A percentile compares a stretch with the other conserved stretches of the same genome.
phyloP scores from a whole-genome alignment of 148 eudicot genomes.

The Simmondsia chinensis region DNA sequence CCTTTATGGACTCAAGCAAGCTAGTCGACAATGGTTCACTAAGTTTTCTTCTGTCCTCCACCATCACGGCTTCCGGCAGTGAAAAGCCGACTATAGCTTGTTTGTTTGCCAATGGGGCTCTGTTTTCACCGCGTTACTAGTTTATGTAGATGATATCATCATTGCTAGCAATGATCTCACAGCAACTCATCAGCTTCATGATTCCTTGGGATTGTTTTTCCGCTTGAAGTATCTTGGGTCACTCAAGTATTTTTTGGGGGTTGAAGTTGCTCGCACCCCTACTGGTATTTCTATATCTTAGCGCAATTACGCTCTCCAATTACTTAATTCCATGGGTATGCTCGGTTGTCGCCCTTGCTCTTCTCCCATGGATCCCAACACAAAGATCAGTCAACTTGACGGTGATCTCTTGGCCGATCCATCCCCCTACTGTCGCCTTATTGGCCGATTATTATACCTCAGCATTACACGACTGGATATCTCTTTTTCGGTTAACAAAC shows the following conservation, averaged over 20 bases:
- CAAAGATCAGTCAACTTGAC: not conserved
- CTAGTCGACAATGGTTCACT: no score
- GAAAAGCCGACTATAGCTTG: no score
- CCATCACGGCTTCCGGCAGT: no score
- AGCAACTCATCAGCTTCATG: not conserved
- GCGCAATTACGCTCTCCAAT: not conserved
- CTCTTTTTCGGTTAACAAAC: no score
- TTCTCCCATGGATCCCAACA: not conserved
- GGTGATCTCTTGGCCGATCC: not conserved
- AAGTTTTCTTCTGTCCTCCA: no score
- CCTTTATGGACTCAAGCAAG: no score
- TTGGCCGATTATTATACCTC: no score
- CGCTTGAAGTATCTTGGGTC: slow-evolving; percentile 7
- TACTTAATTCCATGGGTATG: not conserved
- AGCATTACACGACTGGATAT: no score
- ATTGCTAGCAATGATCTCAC: not conserved
- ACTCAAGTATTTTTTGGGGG: slow-evolving; percentile 5
- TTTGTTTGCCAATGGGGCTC: no score
- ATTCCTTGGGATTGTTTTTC: not conserved
- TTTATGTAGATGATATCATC: slow-evolving; percentile 7
- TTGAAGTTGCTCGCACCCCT: not conserved
- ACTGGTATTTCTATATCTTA: not conserved
- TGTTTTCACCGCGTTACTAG: no score
- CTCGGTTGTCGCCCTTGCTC: not conserved
- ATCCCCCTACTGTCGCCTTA: not conserved